Percentiles rank a stretch among this genome's conserved stretches.
These are phyloP conservation scores for Acanthamoeba lenticulata DNA, from an alignment of 208 protist genomes.

Conservation along the genomic window DNA sequence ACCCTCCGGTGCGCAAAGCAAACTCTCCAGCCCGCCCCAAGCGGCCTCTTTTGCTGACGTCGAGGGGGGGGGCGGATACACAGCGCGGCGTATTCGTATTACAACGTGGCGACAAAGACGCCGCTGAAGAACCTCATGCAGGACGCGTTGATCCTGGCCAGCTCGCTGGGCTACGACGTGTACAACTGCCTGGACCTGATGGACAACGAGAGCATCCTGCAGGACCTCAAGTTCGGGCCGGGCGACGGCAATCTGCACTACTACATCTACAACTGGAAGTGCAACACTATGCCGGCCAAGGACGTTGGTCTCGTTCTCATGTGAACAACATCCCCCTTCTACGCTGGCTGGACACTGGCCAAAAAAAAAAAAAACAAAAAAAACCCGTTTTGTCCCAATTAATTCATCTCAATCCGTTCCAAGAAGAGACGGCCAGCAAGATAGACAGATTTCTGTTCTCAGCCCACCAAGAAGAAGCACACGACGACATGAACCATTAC, in stretches of 20 bases:
- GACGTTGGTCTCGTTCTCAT: slow-evolving; percentile 94
- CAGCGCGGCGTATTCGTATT: slow-evolving; percentile 96
- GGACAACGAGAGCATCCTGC: slow-evolving; percentile 87
- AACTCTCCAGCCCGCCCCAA: not conserved
- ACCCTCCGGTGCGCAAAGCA: slow-evolving; percentile 84
- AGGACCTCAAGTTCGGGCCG: slow-evolving; percentile 96
- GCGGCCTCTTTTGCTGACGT: not conserved
- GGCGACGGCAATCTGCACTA: slow-evolving; percentile 98
- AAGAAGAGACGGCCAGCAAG: too few relatives aligned
- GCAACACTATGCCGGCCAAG: slow-evolving; percentile 88
- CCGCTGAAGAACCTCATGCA: slow-evolving; percentile 90
- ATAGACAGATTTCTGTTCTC: too few relatives aligned
- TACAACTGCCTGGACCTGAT: slow-evolving; percentile 99
- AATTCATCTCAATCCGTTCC: too few relatives aligned
- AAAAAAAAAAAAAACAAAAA: too few relatives aligned
- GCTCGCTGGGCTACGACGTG: slow-evolving; percentile 94
- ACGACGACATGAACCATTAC: too few relatives aligned
- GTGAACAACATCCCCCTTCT: slow-evolving; percentile 85
- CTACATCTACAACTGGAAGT: slow-evolving; percentile 99
- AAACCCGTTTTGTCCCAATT: too few relatives aligned
- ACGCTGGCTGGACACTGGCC: too few relatives aligned
- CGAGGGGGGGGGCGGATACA: not conserved
- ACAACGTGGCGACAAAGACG: slow-evolving; percentile 94
- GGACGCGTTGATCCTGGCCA: slow-evolving; percentile 71
- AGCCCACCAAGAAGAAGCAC: too few relatives aligned